Evolutionary conservation across 208 protist genomes (phyloP).

Genomic region (Tetramitus jugosus): DNA sequence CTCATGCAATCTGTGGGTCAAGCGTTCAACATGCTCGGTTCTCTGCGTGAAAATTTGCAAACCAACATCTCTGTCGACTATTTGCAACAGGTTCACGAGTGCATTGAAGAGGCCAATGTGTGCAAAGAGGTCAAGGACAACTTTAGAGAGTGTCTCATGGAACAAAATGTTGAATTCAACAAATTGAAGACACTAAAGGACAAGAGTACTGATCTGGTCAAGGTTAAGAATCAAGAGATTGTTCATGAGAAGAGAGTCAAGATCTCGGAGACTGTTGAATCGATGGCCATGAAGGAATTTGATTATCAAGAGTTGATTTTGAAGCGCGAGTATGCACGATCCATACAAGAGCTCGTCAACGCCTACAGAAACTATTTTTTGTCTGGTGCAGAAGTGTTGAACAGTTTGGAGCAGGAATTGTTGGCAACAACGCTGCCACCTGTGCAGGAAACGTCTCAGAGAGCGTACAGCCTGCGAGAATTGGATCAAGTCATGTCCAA

Average conservation of each 20-base stretch:
- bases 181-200: neutral
- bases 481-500: neutral
- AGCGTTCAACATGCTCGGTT: no score
- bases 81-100: no score
- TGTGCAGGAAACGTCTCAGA: neutral
- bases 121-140: constrained; percentile 5
- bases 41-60: no score
- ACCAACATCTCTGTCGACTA: no score
- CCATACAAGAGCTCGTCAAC: neutral
- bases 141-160: neutral
- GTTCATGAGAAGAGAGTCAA: neutral
- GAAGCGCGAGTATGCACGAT: neutral
- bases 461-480: neutral
- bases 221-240: constrained; percentile 11
- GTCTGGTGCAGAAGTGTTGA: neutral
- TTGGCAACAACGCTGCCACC: neutral
- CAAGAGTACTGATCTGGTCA: constrained; percentile 1
- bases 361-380: constrained; percentile 8
- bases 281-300: neutral
- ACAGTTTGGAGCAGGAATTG: neutral
- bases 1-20: no score
- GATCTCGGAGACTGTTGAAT: no score
- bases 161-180: neutral
- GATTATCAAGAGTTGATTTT: neutral
- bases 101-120: neutral